These are phyloP conservation scores for Cyclotella sp. DNA, from an alignment of 108 stramenopile genomes.

Conservation along the genomic window DNA sequence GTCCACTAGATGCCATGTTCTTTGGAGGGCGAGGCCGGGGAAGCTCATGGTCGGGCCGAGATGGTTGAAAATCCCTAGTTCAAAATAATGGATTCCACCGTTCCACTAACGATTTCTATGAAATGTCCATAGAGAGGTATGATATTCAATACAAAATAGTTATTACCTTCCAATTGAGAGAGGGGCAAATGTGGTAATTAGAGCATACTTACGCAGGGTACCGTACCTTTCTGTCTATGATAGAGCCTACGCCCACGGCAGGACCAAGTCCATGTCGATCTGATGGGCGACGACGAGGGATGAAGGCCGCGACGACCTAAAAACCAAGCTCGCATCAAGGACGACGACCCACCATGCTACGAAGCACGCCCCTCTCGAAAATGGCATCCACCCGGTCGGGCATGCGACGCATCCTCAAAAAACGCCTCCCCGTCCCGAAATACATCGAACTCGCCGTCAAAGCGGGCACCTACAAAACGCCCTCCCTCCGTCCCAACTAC, in stretches of 20 bases:
- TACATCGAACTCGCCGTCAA: slow-evolving; percentile 61
- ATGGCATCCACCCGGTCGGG: slow-evolving; percentile 57
- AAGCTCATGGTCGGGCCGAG: slow-evolving; percentile 65
- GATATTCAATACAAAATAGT: too few relatives aligned
- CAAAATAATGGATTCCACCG: too few relatives aligned
- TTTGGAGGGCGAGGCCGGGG: slow-evolving; percentile 77
- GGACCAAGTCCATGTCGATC: too few relatives aligned
- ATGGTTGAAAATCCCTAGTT: background rate
- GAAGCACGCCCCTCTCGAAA: slow-evolving; percentile 36
- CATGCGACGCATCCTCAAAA: slow-evolving; percentile 57
- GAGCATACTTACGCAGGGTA: too few relatives aligned
- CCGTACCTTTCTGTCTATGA: too few relatives aligned
- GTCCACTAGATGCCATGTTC: slow-evolving; percentile 92
- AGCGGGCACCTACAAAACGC: slow-evolving; percentile 55
- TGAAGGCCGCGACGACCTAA: too few relatives aligned
- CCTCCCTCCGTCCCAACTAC: slow-evolving; percentile 51
- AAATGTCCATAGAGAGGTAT: too few relatives aligned
- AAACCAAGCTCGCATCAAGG: background rate
- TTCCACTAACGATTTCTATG: too few relatives aligned
- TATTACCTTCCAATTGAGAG: too few relatives aligned
- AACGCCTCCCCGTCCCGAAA: slow-evolving; percentile 44
- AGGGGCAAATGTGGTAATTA: too few relatives aligned
- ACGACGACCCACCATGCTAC: slow-evolving; percentile 25
- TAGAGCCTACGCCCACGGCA: too few relatives aligned
- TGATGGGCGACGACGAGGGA: too few relatives aligned